Evolutionary conservation across 768 basidiomycete genomes (phyloP).

Genomic region (Serendipita sp.): DNA sequence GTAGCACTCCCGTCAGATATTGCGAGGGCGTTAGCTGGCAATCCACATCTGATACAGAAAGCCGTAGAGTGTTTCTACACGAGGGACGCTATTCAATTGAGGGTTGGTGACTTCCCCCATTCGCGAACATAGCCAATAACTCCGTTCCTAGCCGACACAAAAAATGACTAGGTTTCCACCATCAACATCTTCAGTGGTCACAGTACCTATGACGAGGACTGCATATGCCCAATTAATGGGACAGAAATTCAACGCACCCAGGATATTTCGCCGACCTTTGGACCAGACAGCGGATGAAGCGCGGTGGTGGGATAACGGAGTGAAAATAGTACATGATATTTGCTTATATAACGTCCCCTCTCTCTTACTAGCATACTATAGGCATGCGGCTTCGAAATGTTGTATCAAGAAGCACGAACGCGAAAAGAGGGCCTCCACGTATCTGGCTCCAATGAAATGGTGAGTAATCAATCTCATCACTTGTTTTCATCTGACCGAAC

Average conservation of each 20-base stretch:
- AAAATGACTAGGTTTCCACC: slow-evolving; percentile 84
- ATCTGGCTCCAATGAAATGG: slow-evolving; percentile 29
- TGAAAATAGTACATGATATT: slow-evolving; percentile 62
- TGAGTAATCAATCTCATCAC: not conserved
- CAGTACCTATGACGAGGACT: slow-evolving; percentile 69
- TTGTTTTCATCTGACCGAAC: slow-evolving; percentile 1
- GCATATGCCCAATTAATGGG: slow-evolving; percentile 88
- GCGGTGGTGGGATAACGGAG: slow-evolving; percentile 72
- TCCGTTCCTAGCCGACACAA: slow-evolving; percentile 24
- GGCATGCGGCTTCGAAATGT: slow-evolving; percentile 95
- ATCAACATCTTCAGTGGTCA: slow-evolving; percentile 38
- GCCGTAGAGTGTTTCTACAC: slow-evolving; percentile 92
- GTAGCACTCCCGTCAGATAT: slow-evolving; percentile 71
- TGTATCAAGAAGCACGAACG: slow-evolving; percentile 71
- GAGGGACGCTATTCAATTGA: slow-evolving; percentile 75
- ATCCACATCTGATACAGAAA: slow-evolving; percentile 63
- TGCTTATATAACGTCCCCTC: not conserved
- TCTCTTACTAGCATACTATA: slow-evolving; percentile 20
- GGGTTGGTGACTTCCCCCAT: slow-evolving; percentile 35
- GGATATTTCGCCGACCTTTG: slow-evolving; percentile 63
- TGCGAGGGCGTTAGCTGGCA: slow-evolving; percentile 47
- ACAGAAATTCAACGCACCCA: slow-evolving; percentile 86
- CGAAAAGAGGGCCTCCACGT: slow-evolving; percentile 27
- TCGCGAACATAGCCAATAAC: not conserved
- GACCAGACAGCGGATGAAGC: slow-evolving; percentile 50